These are phyloP conservation scores for Leishmania tropica DNA, from an alignment of 208 protist genomes.

Conservation along the genomic window DNA sequence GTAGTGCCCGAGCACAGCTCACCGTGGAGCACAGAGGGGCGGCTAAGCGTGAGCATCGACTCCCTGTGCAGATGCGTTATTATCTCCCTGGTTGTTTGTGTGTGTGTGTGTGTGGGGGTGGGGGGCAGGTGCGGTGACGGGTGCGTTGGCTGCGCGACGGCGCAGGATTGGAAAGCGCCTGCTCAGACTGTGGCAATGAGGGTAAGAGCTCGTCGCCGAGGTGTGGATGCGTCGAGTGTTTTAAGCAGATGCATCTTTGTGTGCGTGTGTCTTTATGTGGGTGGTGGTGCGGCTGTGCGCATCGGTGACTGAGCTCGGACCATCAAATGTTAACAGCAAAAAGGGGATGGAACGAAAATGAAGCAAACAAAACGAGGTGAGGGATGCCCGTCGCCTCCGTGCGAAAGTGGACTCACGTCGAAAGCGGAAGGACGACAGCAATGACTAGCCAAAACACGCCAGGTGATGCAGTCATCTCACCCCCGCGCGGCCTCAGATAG, in stretches of 20 bases:
- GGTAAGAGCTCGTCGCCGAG: background rate
- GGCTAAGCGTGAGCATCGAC: background rate
- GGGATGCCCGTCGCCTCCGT: background rate
- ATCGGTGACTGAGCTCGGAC: background rate
- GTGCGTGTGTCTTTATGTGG: background rate
- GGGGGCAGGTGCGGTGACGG: background rate
- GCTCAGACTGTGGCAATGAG: background rate
- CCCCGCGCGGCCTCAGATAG: background rate
- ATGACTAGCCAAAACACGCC: background rate
- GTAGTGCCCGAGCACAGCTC: conserved; percentile 7
- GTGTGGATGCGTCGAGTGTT: background rate
- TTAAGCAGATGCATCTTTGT: background rate
- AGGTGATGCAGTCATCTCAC: background rate
- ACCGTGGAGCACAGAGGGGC: background rate
- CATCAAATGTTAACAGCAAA: background rate
- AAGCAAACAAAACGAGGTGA: background rate
- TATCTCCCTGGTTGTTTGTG: background rate
- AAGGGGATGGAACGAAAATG: background rate
- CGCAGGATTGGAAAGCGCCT: background rate
- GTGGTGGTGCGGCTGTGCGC: background rate
- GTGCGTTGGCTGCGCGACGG: background rate
- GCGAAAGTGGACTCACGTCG: background rate
- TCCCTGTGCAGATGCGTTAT: background rate
- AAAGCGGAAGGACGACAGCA: background rate
- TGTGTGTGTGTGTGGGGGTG: background rate